Evolutionary conservation across 345 rosid genomes (phyloP).

Genomic region (Lenwebbia sp.): DNA sequence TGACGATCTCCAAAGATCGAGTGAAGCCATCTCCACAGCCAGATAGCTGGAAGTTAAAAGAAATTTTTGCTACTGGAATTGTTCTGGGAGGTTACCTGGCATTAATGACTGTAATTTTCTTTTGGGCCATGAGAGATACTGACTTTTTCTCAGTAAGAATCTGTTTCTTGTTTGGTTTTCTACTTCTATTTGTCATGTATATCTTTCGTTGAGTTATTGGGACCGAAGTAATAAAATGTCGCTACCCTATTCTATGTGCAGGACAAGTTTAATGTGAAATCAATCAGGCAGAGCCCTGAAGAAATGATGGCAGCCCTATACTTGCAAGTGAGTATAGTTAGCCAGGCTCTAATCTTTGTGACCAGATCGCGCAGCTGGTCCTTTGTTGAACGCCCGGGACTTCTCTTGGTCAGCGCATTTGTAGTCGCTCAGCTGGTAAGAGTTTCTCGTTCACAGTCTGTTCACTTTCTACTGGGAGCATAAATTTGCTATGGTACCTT

Average conservation of each 20-base stretch:
- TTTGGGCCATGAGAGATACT: constrained; percentile 73
- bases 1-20: constrained; percentile 83
- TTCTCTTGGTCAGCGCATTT: constrained; percentile 51
- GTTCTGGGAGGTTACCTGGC: constrained; percentile 84
- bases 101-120: constrained; percentile 72
- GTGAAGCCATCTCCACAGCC: constrained; percentile 89
- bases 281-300: constrained; percentile 8
- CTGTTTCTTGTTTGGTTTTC: background rate
- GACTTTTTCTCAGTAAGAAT: constrained; percentile 57
- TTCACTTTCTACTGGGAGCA: background rate
- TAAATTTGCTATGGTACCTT: background rate
- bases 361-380: constrained; percentile 94
- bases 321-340: constrained; percentile 80
- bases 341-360: constrained; percentile 86
- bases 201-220: background rate
- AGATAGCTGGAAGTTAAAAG: constrained; percentile 85
- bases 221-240: background rate
- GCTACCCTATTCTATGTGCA: constrained; percentile 7
- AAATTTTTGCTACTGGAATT: constrained; percentile 69
- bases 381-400: constrained; percentile 64
- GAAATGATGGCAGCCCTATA: constrained; percentile 75
- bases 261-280: constrained; percentile 50
- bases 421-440: constrained; percentile 69
- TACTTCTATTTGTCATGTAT: background rate
- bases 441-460: background rate